A percentile compares a stretch with the other conserved stretches of the same genome.
Conservation (phyloP, 768 basidiomycete species). For the Termitomyces sp. region DNA sequence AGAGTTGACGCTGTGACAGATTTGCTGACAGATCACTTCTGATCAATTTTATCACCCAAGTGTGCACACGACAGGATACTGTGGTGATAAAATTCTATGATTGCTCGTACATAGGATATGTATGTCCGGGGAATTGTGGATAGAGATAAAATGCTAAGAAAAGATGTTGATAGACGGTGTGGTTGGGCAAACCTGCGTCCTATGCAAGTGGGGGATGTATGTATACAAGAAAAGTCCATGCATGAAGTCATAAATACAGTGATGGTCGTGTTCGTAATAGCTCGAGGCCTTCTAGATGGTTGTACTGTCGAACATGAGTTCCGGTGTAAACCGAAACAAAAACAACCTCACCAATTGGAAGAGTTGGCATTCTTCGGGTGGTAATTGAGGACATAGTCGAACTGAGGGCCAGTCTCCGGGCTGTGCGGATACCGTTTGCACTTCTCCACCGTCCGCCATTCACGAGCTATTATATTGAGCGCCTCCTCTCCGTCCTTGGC, state of each 20-base stretch:
- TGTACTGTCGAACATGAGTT: not conserved
- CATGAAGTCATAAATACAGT: not conserved
- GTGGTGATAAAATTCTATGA: not conserved
- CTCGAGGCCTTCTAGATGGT: not conserved
- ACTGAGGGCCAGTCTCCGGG: slow-evolving; percentile 77
- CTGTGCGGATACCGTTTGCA: slow-evolving; percentile 69
- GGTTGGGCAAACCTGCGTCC: slow-evolving; percentile 4
- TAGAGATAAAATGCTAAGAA: not conserved
- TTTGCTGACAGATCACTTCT: not conserved
- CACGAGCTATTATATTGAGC: slow-evolving; percentile 53
- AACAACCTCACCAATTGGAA: slow-evolving; percentile 4
- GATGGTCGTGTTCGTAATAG: not conserved
- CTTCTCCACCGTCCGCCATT: slow-evolving; percentile 78
- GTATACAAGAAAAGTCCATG: not conserved
- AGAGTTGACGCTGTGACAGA: not conserved
- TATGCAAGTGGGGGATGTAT: not conserved
- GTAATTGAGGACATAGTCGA: slow-evolving; percentile 68
- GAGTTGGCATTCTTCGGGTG: slow-evolving; percentile 16
- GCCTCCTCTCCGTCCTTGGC: slow-evolving; percentile 64
- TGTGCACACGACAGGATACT: not conserved
- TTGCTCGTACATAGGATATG: not conserved
- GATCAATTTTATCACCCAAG: not conserved
- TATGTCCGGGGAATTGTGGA: not conserved
- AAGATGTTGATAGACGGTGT: not conserved
- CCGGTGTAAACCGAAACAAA: too few relatives aligned